These are phyloP conservation scores for Amphicarpaea edgeworthii DNA, from an alignment of 306 rosid genomes.

Conservation along the genomic window DNA sequence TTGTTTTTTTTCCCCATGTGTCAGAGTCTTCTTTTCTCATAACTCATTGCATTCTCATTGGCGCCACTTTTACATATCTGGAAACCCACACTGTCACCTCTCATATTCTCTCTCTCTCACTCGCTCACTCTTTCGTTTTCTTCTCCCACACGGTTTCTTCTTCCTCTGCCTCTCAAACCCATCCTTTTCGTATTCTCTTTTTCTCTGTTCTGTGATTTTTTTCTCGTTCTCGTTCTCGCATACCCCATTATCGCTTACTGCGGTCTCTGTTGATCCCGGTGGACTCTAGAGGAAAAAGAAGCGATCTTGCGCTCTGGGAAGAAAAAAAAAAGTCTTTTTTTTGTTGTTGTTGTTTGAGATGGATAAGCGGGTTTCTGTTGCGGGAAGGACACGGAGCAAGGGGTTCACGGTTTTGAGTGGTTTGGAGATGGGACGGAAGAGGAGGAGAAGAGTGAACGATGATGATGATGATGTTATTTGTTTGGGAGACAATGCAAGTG, in stretches of 20 bases:
- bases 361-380: not conserved
- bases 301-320: not conserved
- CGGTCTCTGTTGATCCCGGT: not conserved
- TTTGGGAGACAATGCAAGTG: not conserved
- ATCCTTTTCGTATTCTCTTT: not conserved
- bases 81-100: not conserved
- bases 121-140: not conserved
- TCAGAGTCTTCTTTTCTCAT: not conserved
- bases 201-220: too few relatives aligned
- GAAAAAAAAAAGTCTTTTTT: too few relatives aligned
- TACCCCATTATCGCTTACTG: not conserved
- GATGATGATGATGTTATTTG: not conserved
- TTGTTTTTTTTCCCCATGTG: not conserved
- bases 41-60: not conserved
- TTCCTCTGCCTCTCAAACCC: not conserved
- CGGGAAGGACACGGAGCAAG: conserved; percentile 4
- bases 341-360: not conserved
- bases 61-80: not conserved
- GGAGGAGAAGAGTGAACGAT: not conserved
- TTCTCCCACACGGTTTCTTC: not conserved
- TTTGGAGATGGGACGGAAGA: not conserved
- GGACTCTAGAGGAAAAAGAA: not conserved
- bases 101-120: too few relatives aligned
- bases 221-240: not conserved
- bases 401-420: not conserved